phyloP scores from a whole-genome alignment of 495 filamentous ascomycete species.

The Glarea lozoyensis region DNA sequence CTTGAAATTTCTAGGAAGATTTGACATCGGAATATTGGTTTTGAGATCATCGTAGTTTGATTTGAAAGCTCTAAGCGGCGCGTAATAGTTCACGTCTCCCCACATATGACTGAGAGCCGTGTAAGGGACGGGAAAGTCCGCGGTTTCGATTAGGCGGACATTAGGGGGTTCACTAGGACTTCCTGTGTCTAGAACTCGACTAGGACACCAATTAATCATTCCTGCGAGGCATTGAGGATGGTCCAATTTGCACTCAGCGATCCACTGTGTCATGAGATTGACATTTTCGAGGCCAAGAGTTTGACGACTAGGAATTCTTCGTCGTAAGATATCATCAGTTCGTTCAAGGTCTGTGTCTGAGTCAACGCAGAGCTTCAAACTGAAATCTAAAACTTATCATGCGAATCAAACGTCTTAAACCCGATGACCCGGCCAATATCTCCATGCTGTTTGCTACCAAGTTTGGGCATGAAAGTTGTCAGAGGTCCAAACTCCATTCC shows the following conservation, averaged over 20 bases:
- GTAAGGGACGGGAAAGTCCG: slow-evolving; percentile 1
- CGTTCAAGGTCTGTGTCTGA: background rate
- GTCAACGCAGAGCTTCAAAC: background rate
- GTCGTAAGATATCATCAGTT: background rate
- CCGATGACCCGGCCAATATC: slow-evolving; percentile 1
- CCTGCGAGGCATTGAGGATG: slow-evolving; percentile 1
- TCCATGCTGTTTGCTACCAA: background rate
- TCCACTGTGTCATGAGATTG: slow-evolving; percentile 7
- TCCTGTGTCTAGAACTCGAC: slow-evolving; percentile 8
- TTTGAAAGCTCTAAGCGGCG: slow-evolving; percentile 6
- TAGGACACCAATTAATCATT: slow-evolving; percentile 5
- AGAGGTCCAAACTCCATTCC: background rate
- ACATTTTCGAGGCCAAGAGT: slow-evolving; percentile 2
- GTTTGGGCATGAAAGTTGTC: background rate
- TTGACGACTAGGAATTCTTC: background rate
- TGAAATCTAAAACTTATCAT: background rate
- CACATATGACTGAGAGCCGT: slow-evolving; percentile 17
- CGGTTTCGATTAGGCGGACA: slow-evolving; percentile 3
- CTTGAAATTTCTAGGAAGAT: slow-evolving; percentile 9
- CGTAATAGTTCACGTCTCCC: slow-evolving; percentile 7
- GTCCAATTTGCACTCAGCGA: slow-evolving; percentile 5
- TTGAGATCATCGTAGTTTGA: slow-evolving; percentile 6
- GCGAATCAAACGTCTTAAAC: slow-evolving; percentile 6
- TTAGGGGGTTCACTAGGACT: background rate
- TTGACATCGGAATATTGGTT: slow-evolving; percentile 1